Evolutionary conservation across 1,284 basidiomycete species (phyloP).

Genomic region (Microbotryum lychnidis-dioicae): DNA sequence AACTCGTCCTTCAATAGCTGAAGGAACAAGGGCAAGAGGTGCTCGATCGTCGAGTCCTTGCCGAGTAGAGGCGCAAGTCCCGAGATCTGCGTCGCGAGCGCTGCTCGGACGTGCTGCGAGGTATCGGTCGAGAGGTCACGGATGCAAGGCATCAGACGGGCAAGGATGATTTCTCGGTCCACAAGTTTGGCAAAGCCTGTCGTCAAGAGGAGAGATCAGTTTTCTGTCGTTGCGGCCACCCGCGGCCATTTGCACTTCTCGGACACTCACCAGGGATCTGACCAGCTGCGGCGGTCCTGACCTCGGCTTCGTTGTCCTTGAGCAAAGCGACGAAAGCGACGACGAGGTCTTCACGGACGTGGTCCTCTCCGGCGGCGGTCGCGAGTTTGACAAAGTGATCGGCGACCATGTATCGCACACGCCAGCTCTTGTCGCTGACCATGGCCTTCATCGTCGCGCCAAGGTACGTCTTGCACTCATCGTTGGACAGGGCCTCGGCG

Average conservation of each 20-base stretch:
- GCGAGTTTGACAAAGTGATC: conserved; percentile 97
- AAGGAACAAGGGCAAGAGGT: conserved; percentile 92
- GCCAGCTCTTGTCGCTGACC: conserved; percentile 94
- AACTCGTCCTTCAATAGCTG: conserved; percentile 98
- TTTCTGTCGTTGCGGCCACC: background rate
- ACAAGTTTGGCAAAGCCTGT: conserved; percentile 92
- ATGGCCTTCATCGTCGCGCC: conserved; percentile 72
- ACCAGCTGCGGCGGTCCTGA: conserved; percentile 87
- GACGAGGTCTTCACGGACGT: conserved; percentile 90
- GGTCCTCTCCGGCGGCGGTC: conserved; percentile 78
- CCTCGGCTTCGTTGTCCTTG: conserved; percentile 98
- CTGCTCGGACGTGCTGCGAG: conserved; percentile 95
- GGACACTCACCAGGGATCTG: conserved; percentile 77
- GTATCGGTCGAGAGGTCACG: conserved; percentile 87
- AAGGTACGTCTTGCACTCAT: conserved; percentile 85
- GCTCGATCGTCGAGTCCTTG: conserved; percentile 90
- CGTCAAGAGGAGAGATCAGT: background rate
- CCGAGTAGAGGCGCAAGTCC: conserved; percentile 94
- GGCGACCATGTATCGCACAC: conserved; percentile 98
- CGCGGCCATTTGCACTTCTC: conserved; percentile 1
- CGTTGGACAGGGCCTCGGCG: conserved; percentile 69
- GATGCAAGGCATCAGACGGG: conserved; percentile 90
- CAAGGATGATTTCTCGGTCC: conserved; percentile 88
- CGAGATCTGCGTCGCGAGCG: conserved; percentile 91
- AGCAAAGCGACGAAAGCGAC: conserved; percentile 86